phyloP scores from a whole-genome alignment of 2,329 filamentous ascomycete genomes.

The Aspergillaceae sp. region DNA sequence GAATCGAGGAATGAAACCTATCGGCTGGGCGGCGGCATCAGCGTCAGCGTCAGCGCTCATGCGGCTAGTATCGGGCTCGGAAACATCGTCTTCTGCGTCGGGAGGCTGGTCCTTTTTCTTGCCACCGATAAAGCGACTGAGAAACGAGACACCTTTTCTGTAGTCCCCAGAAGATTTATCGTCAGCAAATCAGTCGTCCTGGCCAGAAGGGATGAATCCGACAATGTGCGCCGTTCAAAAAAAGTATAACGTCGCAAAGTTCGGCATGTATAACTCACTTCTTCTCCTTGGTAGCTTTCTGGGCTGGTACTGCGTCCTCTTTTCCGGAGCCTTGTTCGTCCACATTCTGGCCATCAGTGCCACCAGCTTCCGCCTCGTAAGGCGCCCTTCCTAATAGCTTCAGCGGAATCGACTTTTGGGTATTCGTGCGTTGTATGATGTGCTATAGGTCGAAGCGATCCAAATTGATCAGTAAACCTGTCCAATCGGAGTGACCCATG shows the following conservation, averaged over 20 bases:
- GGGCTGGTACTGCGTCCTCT: constrained; percentile 23
- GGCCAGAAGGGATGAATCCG: background rate
- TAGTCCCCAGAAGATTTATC: constrained; percentile 7
- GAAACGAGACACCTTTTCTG: constrained; percentile 82
- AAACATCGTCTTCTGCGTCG: constrained; percentile 51
- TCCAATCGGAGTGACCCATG: background rate
- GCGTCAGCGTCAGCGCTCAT: constrained; percentile 76
- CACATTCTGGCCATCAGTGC: constrained; percentile 23
- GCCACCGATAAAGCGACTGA: constrained; percentile 70
- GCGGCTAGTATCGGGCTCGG: constrained; percentile 60
- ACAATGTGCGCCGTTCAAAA: background rate
- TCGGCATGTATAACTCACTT: constrained; percentile 44
- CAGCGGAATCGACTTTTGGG: constrained; percentile 48
- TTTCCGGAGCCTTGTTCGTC: constrained; percentile 22
- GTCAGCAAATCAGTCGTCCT: background rate
- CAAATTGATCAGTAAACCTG: background rate
- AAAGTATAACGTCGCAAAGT: background rate
- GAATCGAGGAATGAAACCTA: constrained; percentile 76
- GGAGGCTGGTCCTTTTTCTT: constrained; percentile 60
- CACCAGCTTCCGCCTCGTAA: constrained; percentile 34
- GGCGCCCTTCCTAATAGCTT: constrained; percentile 33
- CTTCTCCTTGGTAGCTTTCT: constrained; percentile 49
- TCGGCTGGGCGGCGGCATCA: constrained; percentile 65
- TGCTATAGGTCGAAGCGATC: constrained; percentile 35
- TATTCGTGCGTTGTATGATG: constrained; percentile 60